Percentiles rank a stretch among this genome's conserved stretches.
Conservation (phyloP, 345 rosid genomes). For the Combretum micranthum region DNA sequence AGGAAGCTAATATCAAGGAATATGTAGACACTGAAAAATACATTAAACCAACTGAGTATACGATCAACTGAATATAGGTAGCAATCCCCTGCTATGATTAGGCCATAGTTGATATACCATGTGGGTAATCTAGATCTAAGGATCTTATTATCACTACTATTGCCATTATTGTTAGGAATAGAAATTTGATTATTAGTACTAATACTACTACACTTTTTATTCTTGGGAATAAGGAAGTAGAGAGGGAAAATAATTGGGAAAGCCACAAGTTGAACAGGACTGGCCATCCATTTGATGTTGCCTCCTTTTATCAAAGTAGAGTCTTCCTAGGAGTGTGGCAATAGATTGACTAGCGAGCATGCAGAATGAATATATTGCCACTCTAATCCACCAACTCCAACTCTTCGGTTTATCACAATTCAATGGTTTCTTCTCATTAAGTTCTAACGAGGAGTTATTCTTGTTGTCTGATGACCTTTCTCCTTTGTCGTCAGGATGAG, state of each 20-base stretch:
- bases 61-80: too few species aligned
- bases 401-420: not conserved
- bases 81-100: constrained; percentile 11
- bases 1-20: constrained; percentile 31
- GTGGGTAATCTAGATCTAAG: constrained; percentile 12
- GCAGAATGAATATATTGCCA: constrained; percentile 20
- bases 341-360: constrained; percentile 28
- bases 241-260: constrained; percentile 32
- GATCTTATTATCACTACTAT: too few species aligned
- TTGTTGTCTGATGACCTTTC: not conserved
- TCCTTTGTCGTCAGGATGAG: constrained; percentile 18
- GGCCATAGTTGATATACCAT: constrained; percentile 19
- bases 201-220: constrained; percentile 10
- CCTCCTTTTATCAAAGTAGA: constrained; percentile 40
- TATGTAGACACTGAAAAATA: constrained; percentile 43
- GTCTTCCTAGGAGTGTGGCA: constrained; percentile 30
- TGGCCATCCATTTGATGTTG: constrained; percentile 34
- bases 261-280: constrained; percentile 26
- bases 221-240: constrained; percentile 14
- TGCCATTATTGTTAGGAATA: too few species aligned
- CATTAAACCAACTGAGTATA: constrained; percentile 33
- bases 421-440: not conserved
- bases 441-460: not conserved
- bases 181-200: not conserved
- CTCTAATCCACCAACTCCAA: constrained; percentile 29